Evolutionary conservation across 2,329 filamentous ascomycete species (phyloP).

Genomic region (Tothia fuscella): DNA sequence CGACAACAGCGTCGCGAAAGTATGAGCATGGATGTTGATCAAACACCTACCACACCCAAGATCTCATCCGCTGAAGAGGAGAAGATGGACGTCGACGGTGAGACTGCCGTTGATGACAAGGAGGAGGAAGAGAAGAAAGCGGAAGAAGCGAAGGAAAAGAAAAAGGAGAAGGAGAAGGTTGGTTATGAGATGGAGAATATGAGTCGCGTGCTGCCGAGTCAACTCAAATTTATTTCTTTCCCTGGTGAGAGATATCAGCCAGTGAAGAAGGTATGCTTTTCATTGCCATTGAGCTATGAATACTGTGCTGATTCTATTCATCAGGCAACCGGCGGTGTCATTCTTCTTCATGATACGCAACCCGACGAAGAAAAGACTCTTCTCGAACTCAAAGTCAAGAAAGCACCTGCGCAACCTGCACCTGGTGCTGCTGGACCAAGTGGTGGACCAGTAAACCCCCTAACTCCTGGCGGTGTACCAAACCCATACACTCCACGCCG

Average conservation of each 20-base stretch:
- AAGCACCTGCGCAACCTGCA: slow-evolving; percentile 40
- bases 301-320: slow-evolving; percentile 28
- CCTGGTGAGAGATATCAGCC: slow-evolving; percentile 82
- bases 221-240: slow-evolving; percentile 94
- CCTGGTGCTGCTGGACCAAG: slow-evolving; percentile 13
- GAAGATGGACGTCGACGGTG: slow-evolving; percentile 68
- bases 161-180: slow-evolving; percentile 88
- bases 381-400: slow-evolving; percentile 88
- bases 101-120: slow-evolving; percentile 18
- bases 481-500: no score
- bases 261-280: slow-evolving; percentile 63
- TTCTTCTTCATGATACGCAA: slow-evolving; percentile 77
- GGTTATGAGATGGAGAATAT: slow-evolving; percentile 96
- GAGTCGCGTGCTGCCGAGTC: slow-evolving; percentile 81
- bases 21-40: slow-evolving; percentile 72
- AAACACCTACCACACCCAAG: slow-evolving; percentile 63
- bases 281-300: neutral
- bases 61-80: slow-evolving; percentile 48
- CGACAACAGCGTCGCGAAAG: slow-evolving; percentile 78
- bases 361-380: slow-evolving; percentile 67
- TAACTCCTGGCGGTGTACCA: no score
- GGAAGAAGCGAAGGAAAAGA: slow-evolving; percentile 60
- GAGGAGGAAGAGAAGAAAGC: slow-evolving; percentile 46
- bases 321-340: slow-evolving; percentile 83
- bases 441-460: slow-evolving; percentile 21